Conservation (phyloP, 306 rosid genomes). For the Nissolia schottii region DNA sequence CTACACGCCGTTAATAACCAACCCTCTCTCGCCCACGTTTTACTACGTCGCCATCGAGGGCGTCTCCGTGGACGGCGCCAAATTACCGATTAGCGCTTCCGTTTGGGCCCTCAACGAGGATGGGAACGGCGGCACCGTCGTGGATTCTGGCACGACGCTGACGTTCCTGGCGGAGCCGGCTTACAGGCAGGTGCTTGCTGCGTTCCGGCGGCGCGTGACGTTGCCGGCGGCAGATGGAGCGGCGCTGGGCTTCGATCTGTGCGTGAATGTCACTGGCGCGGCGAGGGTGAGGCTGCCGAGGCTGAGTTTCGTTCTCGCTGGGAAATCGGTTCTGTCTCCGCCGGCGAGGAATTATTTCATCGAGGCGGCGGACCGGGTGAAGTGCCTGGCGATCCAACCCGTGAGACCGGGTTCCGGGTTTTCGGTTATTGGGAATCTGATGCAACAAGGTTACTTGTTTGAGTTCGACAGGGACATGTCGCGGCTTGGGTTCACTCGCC, state of each 20-base stretch:
- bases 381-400: constrained; percentile 67
- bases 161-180: constrained; percentile 48
- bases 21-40: constrained; percentile 59
- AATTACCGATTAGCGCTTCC: constrained; percentile 40
- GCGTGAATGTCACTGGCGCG: constrained; percentile 51
- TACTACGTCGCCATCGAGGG: constrained; percentile 51
- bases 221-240: constrained; percentile 7
- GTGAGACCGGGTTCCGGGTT: constrained; percentile 45
- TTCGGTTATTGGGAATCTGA: constrained; percentile 74
- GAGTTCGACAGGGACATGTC: constrained; percentile 61
- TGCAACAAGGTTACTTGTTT: constrained; percentile 81
- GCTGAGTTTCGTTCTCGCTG: constrained; percentile 44
- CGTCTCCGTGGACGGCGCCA: constrained; percentile 39
- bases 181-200: constrained; percentile 41
- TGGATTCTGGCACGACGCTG: constrained; percentile 77
- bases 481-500: constrained; percentile 76
- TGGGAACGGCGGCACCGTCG: constrained; percentile 74
- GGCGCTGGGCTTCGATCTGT: constrained; percentile 54
- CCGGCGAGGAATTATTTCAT: constrained; percentile 62
- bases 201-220: constrained; percentile 34
- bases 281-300: constrained; percentile 39
- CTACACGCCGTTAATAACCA: constrained; percentile 47
- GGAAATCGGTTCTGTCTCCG: constrained; percentile 49
- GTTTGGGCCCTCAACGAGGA: constrained; percentile 46
- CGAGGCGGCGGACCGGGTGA: constrained; percentile 43